Conservation (phyloP, 1,284 basidiomycete genomes). For the Clitocybe nebularis region DNA sequence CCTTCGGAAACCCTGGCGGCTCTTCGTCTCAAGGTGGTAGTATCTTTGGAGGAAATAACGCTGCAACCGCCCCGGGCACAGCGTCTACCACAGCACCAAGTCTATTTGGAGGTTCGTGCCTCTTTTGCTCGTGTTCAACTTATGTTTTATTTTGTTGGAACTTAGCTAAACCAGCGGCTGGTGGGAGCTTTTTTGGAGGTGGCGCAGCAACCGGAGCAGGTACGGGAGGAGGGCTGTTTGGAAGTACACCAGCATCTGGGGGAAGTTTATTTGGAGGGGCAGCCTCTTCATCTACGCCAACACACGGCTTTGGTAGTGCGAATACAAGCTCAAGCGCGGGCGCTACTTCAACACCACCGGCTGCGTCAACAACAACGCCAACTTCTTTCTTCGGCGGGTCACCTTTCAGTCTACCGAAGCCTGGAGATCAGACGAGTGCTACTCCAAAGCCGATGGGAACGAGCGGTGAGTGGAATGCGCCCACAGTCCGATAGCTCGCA, state of each 20-base stretch:
- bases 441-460: slow-evolving; percentile 26
- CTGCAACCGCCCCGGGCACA: slow-evolving; percentile 12
- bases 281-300: slow-evolving; percentile 8
- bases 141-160: slow-evolving; percentile 16
- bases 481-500: neutral
- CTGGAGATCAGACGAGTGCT: slow-evolving; percentile 24
- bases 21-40: slow-evolving; percentile 12
- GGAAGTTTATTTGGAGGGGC: slow-evolving; percentile 20
- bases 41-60: slow-evolving; percentile 20
- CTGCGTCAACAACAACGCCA: slow-evolving; percentile 12
- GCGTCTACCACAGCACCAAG: slow-evolving; percentile 11
- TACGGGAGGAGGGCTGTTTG: slow-evolving; percentile 14
- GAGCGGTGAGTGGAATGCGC: slow-evolving; percentile 23
- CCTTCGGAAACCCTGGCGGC: too few relatives aligned
- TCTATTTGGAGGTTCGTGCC: slow-evolving; percentile 16
- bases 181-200: slow-evolving; percentile 19
- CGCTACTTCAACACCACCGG: slow-evolving; percentile 3
- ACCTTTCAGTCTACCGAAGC: slow-evolving; percentile 26
- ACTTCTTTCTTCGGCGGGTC: slow-evolving; percentile 26
- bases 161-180: slow-evolving; percentile 13
- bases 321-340: slow-evolving; percentile 1
- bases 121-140: neutral
- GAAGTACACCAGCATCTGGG: slow-evolving; percentile 13
- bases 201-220: slow-evolving; percentile 7
- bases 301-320: slow-evolving; percentile 22